phyloP scores from a whole-genome alignment of 352 stramenopile species.

The Achlya hypogyna region DNA sequence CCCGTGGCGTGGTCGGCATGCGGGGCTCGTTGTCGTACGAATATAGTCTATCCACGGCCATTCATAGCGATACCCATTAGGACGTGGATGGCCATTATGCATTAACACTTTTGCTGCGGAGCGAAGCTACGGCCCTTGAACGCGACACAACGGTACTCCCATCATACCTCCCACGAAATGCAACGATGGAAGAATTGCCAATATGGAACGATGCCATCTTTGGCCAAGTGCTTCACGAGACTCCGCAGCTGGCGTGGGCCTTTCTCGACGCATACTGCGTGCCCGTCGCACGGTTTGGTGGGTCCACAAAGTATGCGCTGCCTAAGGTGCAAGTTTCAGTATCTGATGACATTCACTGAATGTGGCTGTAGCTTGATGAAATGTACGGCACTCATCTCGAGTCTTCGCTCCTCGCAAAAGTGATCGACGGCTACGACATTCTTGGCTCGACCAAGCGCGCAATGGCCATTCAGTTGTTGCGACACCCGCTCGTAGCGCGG shows the following conservation, averaged over 20 bases:
- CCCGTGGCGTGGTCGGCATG: not conserved
- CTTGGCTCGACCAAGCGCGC: not conserved
- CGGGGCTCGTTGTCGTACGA: not conserved
- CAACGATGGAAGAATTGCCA: not conserved
- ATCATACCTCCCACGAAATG: constrained; percentile 5
- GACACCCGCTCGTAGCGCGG: not conserved
- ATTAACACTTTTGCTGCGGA: not conserved
- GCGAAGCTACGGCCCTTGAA: not conserved
- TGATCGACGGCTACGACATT: not conserved
- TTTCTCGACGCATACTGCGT: not conserved
- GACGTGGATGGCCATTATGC: not conserved
- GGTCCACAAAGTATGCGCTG: not conserved
- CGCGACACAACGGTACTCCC: not conserved
- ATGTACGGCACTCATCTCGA: constrained; percentile 13
- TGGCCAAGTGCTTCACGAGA: not conserved
- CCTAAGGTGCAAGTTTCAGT: not conserved
- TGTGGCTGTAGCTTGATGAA: not conserved
- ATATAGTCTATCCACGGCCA: not conserved
- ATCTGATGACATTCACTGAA: not conserved
- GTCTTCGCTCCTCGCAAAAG: not conserved
- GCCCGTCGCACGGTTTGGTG: not conserved
- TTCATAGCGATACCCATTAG: not conserved
- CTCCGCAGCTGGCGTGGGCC: constrained; percentile 5
- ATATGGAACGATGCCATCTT: constrained; percentile 10
- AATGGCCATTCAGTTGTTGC: not conserved